These are phyloP conservation scores for Pseudozyma sp. DNA, from an alignment of 1,284 basidiomycete species.

Conservation along the genomic window DNA sequence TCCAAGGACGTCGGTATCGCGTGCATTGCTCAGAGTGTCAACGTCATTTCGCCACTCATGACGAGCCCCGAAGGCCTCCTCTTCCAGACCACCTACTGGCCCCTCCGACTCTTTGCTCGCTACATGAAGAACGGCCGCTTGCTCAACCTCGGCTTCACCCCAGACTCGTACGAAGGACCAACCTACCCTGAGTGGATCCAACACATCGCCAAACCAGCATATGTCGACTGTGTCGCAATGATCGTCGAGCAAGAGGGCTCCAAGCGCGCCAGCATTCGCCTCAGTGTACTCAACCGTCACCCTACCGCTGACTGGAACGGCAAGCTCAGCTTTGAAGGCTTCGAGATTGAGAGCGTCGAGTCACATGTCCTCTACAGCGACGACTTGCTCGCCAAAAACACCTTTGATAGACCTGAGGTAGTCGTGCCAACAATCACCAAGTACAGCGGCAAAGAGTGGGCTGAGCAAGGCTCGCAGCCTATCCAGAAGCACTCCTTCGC, in stretches of 20 bases:
- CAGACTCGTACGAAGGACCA: slow-evolving; percentile 71
- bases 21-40: slow-evolving; percentile 76
- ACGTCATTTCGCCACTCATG: slow-evolving; percentile 74
- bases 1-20: slow-evolving; percentile 76
- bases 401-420: slow-evolving; percentile 37
- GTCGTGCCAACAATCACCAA: slow-evolving; percentile 34
- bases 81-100: slow-evolving; percentile 74
- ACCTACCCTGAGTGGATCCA: slow-evolving; percentile 73
- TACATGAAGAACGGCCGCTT: slow-evolving; percentile 74
- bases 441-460: slow-evolving; percentile 28
- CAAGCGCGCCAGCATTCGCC: slow-evolving; percentile 69
- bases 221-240: slow-evolving; percentile 73
- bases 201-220: slow-evolving; percentile 67
- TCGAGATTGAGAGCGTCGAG: slow-evolving; percentile 41
- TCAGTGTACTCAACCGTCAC: slow-evolving; percentile 73
- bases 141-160: slow-evolving; percentile 70
- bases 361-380: slow-evolving; percentile 33
- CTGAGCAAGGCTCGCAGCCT: slow-evolving; percentile 11
- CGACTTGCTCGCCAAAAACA: slow-evolving; percentile 45
- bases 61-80: slow-evolving; percentile 71
- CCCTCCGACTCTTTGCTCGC: slow-evolving; percentile 74
- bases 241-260: slow-evolving; percentile 62
- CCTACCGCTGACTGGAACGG: slow-evolving; percentile 48
- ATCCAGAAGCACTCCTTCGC: slow-evolving; percentile 41
- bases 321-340: slow-evolving; percentile 26